Percentiles rank a stretch among this genome's conserved stretches.
These are phyloP conservation scores for Neoboletus subvelutipes DNA, from an alignment of 768 basidiomycete species.

Conservation along the genomic window DNA sequence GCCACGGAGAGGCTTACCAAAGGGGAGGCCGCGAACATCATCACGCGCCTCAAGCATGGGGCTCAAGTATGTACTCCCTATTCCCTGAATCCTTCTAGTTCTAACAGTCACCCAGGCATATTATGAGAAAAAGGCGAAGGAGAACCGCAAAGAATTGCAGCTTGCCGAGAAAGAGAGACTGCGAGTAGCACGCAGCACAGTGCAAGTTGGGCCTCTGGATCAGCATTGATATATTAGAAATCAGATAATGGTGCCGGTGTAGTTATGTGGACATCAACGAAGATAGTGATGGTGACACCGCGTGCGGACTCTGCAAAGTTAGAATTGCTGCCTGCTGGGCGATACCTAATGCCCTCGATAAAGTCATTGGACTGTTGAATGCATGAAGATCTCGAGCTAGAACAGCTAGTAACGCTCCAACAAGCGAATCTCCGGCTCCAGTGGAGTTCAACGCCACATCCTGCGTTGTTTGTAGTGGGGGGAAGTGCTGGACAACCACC, in stretches of 20 bases:
- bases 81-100: not conserved
- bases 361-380: constrained; percentile 44
- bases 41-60: constrained; percentile 75
- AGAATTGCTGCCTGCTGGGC: constrained; percentile 68
- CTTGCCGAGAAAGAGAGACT: constrained; percentile 46
- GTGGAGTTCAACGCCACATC: constrained; percentile 66
- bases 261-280: constrained; percentile 13
- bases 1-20: constrained; percentile 55
- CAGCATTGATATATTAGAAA: constrained; percentile 9
- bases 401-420: constrained; percentile 75
- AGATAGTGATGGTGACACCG: constrained; percentile 67
- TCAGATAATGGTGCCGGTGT: not conserved
- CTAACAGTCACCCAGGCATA: constrained; percentile 42
- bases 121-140: constrained; percentile 52
- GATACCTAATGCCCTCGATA: constrained; percentile 46
- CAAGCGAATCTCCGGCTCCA: constrained; percentile 90
- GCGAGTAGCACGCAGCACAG: constrained; percentile 52
- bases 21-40: constrained; percentile 77
- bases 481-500: constrained; percentile 72
- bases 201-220: constrained; percentile 59
- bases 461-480: constrained; percentile 45
- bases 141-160: constrained; percentile 35
- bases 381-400: constrained; percentile 45
- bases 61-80: constrained; percentile 49
- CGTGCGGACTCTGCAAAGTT: constrained; percentile 54